Evolutionary conservation across 345 rosid species (phyloP), one percentile per base, ranked within the genome.

Genomic region (Combretum micranthum): DNA sequence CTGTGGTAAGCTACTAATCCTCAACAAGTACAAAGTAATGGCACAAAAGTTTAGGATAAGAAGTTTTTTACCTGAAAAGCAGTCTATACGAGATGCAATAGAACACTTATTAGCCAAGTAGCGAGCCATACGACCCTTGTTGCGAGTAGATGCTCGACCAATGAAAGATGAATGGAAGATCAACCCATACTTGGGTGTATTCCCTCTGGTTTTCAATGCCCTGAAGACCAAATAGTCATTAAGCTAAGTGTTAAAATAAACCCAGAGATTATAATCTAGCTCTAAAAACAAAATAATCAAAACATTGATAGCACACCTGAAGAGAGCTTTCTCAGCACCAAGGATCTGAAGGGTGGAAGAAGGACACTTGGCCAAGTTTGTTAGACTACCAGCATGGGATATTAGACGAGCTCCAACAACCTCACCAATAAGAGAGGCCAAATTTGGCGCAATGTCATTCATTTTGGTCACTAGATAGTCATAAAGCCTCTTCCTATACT

Each of bases 301-400:
- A 62, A 61, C 32, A 32, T 32, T 50, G 37, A 43, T 12, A 20
- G 20, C 4, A 48, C 20, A 92, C 99, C 99, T 94, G 79, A 93
- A 89, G 44, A 89, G 90, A 43, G 97, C 96, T 60, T 89, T 93
- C 75, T 89, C 96, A 7, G 95, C 97, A 48, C 97, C 99, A 20
- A 87, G 99, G 62, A 93, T 87, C 79, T 89, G 97, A 62, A 93
- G 97, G 17, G 99, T 93, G 21, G 99, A 93, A 75, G 99, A 85
- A 54, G 99, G 97, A 72, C 96, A 89, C 66, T 93, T 93, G 0
- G 99, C 99, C 72, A 89, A 83, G 76, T 90, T 89, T 14, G 95
- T 87, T 49, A 93, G 92, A 82, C 97, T 93, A 46, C 99, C 96
- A 16, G 99, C 99, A 71, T 93, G 99, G 42, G 99, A 93, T 50